Conservation (phyloP, 306 rosid genomes). For the Vigna nakashimae region DNA sequence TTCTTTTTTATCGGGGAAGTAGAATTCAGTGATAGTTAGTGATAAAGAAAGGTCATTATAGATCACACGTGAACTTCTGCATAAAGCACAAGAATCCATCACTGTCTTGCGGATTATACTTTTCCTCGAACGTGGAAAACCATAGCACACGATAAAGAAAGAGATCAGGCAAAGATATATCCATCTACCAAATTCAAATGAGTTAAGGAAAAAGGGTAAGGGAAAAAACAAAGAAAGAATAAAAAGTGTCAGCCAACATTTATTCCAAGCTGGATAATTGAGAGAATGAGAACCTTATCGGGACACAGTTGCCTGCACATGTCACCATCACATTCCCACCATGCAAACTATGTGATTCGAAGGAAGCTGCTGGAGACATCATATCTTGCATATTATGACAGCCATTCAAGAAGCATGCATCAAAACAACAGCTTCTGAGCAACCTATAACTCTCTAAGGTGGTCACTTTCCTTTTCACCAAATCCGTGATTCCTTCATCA, state of each 20-base stretch:
- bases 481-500: constrained; percentile 9
- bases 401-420: neutral
- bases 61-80: neutral
- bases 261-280: constrained; percentile 26
- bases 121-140: neutral
- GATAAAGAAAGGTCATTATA: neutral
- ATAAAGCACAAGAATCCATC: neutral
- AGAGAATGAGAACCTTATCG: constrained; percentile 28
- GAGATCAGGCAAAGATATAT: constrained; percentile 3
- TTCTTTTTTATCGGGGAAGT: neutral
- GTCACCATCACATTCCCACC: constrained; percentile 27
- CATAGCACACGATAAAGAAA: neutral
- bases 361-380: constrained; percentile 23
- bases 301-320: constrained; percentile 21
- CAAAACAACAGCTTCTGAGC: constrained; percentile 12
- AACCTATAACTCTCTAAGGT: neutral
- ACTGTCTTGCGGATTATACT: neutral
- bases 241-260: constrained; percentile 25
- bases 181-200: neutral
- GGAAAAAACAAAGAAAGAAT: constrained; percentile 17
- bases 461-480: neutral
- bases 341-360: constrained; percentile 2
- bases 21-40: neutral
- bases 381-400: constrained; percentile 16
- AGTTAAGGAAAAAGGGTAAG: neutral